Evolutionary conservation across 139 green algal species (phyloP).

Genomic region (Picochlorum sp.): DNA sequence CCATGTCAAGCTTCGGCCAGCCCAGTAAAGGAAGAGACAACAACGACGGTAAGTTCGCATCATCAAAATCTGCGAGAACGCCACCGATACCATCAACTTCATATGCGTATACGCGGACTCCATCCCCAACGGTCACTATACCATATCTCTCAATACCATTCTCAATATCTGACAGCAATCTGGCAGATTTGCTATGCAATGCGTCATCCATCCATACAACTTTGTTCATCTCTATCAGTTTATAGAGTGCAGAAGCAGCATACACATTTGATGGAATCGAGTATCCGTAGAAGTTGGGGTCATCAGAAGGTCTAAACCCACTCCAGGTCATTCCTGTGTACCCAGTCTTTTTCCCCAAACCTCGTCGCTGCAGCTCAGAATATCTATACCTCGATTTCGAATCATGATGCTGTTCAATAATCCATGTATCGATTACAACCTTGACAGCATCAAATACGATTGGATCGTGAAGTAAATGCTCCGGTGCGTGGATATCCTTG

Average conservation of each 20-base stretch:
- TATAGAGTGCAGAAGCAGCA: constrained; percentile 35
- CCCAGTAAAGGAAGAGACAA: constrained; percentile 53
- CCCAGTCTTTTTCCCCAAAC: constrained; percentile 29
- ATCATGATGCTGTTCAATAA: constrained; percentile 45
- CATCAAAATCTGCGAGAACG: constrained; percentile 37
- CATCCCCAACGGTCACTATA: constrained; percentile 13
- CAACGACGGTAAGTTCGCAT: constrained; percentile 56
- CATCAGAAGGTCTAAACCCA: constrained; percentile 50
- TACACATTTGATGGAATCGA: constrained; percentile 49
- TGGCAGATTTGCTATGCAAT: constrained; percentile 7
- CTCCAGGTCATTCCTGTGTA: constrained; percentile 54
- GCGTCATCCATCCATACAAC: constrained; percentile 28
- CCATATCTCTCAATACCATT: constrained; percentile 36
- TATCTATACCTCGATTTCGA: constrained; percentile 39
- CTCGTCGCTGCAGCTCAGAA: constrained; percentile 39
- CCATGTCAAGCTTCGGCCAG: constrained; percentile 29
- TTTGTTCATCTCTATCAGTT: constrained; percentile 37
- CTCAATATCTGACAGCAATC: constrained; percentile 27
- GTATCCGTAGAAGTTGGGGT: constrained; percentile 40
- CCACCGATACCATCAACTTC: constrained; percentile 51
- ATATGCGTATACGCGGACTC: constrained; percentile 42
- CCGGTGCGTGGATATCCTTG: constrained; percentile 15
- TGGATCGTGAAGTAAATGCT: constrained; percentile 21
- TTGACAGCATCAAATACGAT: constrained; percentile 39
- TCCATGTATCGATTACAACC: constrained; percentile 33